These are phyloP conservation scores for Nakazawaea pomicola DNA, from an alignment of 805 yeast species.

Conservation along the genomic window DNA sequence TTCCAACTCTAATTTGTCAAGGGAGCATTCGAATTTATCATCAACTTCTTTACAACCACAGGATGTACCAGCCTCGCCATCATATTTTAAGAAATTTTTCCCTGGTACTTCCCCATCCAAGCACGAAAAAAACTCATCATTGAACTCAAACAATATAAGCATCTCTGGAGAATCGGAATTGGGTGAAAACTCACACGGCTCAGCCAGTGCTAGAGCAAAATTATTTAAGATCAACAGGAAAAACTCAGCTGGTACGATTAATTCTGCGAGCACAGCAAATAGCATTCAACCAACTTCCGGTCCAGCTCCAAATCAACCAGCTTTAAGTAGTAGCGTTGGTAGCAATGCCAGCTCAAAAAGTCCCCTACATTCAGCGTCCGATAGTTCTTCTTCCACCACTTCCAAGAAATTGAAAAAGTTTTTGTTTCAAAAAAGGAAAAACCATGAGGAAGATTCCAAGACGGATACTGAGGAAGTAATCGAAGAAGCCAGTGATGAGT, in stretches of 20 bases:
- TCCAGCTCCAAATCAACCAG: neutral
- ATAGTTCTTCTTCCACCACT: neutral
- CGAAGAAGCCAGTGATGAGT: constrained; percentile 12
- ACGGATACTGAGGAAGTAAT: constrained; percentile 9
- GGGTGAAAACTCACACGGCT: neutral
- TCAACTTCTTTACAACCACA: constrained; percentile 1
- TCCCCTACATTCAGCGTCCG: no score
- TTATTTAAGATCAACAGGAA: constrained; percentile 9
- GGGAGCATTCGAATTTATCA: constrained; percentile 4
- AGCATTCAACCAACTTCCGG: neutral
- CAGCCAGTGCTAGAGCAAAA: neutral
- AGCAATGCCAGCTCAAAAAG: constrained; percentile 2
- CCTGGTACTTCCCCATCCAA: constrained; percentile 8
- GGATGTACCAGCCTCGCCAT: constrained; percentile 7
- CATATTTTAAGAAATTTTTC: constrained; percentile 11
- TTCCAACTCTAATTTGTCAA: constrained; percentile 5
- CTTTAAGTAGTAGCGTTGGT: constrained; percentile 1
- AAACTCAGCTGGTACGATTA: constrained; percentile 3
- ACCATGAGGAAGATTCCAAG: constrained; percentile 3
- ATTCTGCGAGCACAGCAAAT: constrained; percentile 3
- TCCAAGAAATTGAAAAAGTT: constrained; percentile 10
- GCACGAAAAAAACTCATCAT: constrained; percentile 4
- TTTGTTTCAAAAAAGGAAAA: constrained; percentile 7
- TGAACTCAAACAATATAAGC: constrained; percentile 4
- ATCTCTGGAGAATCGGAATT: constrained; percentile 3